A percentile compares a stretch with the other conserved stretches of the same genome.
phyloP scores from a whole-genome alignment of 108 stramenopile species.

The Ochromonas danica region DNA sequence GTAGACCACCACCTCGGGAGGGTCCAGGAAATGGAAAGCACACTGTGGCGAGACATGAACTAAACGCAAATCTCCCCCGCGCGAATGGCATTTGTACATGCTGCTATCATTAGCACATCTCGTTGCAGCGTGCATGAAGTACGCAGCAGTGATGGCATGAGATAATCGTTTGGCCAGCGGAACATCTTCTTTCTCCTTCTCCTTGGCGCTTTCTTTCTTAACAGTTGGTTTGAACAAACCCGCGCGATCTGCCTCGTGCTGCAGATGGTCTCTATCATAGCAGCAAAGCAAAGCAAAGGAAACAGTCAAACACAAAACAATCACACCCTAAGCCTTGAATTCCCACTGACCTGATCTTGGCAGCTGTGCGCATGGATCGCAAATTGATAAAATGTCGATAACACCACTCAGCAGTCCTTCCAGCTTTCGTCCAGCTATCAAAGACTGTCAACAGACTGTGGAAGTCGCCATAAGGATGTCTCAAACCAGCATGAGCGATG shows the following conservation, averaged over 20 bases:
- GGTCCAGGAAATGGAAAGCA: conserved; percentile 32
- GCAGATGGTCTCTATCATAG: conserved; percentile 18
- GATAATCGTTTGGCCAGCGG: neutral
- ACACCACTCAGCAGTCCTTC: conserved; percentile 47
- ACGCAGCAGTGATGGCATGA: neutral
- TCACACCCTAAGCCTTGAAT: conserved; percentile 41
- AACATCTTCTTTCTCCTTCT: neutral
- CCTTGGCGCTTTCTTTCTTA: conserved; percentile 1
- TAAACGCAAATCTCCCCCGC: conserved; percentile 38
- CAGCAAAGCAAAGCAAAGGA: conserved; percentile 44
- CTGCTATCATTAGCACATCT: conserved; percentile 11
- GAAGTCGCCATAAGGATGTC: conserved; percentile 51
- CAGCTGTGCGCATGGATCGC: conserved; percentile 45
- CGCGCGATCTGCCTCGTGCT: neutral
- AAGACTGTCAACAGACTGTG: conserved; percentile 48
- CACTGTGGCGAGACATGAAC: conserved; percentile 49
- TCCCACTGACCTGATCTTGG: conserved; percentile 44
- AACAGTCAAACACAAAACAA: conserved; percentile 42
- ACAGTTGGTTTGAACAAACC: neutral
- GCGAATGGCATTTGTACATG: neutral
- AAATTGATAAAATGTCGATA: conserved; percentile 42
- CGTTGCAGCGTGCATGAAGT: conserved; percentile 1
- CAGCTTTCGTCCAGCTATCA: conserved; percentile 44
- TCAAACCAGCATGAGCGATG: conserved; percentile 41
- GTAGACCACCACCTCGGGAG: conserved; percentile 51